Evolutionary conservation across 2,329 filamentous ascomycete genomes (phyloP).

Genomic region (Sporothrix sp.): DNA sequence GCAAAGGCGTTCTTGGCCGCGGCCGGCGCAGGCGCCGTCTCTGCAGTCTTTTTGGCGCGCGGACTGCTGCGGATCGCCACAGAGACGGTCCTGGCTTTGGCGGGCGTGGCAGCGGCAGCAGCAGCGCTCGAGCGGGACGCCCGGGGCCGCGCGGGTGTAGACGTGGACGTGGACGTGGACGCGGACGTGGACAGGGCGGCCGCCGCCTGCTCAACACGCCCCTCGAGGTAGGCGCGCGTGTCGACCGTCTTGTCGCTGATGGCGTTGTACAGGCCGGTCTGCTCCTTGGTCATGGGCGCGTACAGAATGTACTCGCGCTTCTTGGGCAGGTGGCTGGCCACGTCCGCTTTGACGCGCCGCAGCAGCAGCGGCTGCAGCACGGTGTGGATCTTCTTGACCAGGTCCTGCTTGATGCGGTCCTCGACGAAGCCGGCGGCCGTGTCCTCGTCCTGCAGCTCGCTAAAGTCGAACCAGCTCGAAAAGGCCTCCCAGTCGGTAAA

Average conservation of each 20-base stretch:
- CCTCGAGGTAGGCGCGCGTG: conserved; percentile 68
- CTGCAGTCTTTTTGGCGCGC: conserved; percentile 22
- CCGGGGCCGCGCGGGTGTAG: background rate
- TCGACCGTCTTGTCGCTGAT: conserved; percentile 49
- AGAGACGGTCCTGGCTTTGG: background rate
- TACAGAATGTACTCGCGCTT: conserved; percentile 96
- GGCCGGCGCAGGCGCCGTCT: conserved; percentile 18
- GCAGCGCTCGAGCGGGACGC: conserved; percentile 32
- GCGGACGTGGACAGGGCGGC: too few species aligned
- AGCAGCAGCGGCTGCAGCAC: conserved; percentile 87
- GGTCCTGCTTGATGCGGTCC: conserved; percentile 64
- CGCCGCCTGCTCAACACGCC: too few species aligned
- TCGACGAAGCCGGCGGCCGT: conserved; percentile 69
- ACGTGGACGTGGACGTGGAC: too few species aligned
- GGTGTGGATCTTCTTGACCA: conserved; percentile 85
- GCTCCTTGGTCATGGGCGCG: conserved; percentile 81
- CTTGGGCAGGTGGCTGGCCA: conserved; percentile 82
- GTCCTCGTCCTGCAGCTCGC: conserved; percentile 74
- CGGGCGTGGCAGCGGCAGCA: conserved; percentile 21
- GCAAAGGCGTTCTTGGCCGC: conserved; percentile 38
- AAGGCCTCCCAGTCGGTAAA: conserved; percentile 92
- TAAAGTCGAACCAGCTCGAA: conserved; percentile 95
- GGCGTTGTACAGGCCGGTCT: conserved; percentile 76
- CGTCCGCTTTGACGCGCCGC: conserved; percentile 83
- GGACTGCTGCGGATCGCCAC: conserved; percentile 29